These are phyloP conservation scores for Scytalidium lignicola DNA, from an alignment of 2,329 filamentous ascomycete genomes.

Conservation along the genomic window DNA sequence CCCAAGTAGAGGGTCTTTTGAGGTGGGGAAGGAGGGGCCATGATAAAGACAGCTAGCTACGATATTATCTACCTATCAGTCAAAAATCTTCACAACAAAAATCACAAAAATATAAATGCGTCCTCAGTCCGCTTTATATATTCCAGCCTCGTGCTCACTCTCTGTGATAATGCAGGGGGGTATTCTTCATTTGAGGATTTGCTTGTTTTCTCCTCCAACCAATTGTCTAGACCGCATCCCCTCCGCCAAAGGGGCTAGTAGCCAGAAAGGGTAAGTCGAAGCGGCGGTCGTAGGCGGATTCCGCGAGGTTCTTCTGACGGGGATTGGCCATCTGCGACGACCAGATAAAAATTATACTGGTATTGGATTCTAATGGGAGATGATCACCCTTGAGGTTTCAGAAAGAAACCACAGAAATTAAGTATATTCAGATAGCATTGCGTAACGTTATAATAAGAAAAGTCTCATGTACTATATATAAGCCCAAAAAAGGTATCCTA, in stretches of 20 bases:
- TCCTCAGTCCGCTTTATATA: no score
- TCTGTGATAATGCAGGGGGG: no score
- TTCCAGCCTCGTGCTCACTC: no score
- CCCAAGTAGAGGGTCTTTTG: constrained; percentile 47
- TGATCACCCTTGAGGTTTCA: no score
- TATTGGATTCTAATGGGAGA: neutral
- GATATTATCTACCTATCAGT: neutral
- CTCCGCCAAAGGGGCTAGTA: neutral
- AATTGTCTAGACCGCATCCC: neutral
- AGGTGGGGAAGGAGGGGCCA: constrained; percentile 3
- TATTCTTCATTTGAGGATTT: neutral
- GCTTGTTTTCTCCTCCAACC: neutral
- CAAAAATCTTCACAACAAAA: neutral
- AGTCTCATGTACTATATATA: no score
- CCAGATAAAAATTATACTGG: neutral
- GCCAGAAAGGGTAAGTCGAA: neutral
- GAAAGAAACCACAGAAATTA: no score
- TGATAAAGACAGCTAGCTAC: neutral
- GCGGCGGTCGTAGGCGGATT: neutral
- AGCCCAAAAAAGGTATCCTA: no score
- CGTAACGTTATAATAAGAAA: no score
- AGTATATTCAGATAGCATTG: no score
- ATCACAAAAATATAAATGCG: neutral
- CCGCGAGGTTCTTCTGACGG: neutral
- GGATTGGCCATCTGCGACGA: neutral